Base-by-base conservation (phyloP, 1,284 basidiomycete species). In the Somion occarium region DNA sequence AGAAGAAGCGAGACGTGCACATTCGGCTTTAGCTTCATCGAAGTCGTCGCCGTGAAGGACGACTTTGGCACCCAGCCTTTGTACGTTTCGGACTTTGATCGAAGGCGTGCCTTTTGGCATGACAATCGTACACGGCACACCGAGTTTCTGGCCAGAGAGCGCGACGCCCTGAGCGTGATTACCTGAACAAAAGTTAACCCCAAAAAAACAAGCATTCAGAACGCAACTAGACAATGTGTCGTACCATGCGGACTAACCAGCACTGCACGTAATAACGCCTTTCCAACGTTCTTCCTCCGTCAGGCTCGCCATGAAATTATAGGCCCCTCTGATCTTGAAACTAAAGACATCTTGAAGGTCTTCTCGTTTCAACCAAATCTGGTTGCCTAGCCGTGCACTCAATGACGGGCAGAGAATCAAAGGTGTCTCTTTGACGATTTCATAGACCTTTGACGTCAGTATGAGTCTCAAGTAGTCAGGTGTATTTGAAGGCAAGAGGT, bases 121-220 rank as follows among this genome's bases (percentile, higher is more conserved):
- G 58, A 99, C 93, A 59, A 99, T 98, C 12, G 95, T 98, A 60
- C 94, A 97, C 2, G 95, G 93, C 55, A 99, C 91, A 43, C 80
- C 82, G 27, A 99, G 81, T 49, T 85, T 83, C 37, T 84, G 74
- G 11, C 94, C 94, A 7, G 96, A 94, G 49, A 99, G 79, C 1
- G 97, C 97, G 38, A 99, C 97, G 24, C 97, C 97, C 70, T 99
- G 97, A 0, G 97, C 97, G 69, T 99, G 97, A 65, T 99, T 99
- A 19, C 97, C 96, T 91, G 67, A 3, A 54, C n/a, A 49, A 27
- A 38, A 41, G 53, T 41, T 50, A 43, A 19, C 54, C 25, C 50
- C 49, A 34, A 46, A 26, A 52, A 45, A 41, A 47, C 3, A 43
- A 19, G 30, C 13, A 26, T 5, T 13, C n/a, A 18, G 44, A 9